Base-by-base conservation (phyloP, 805 yeast species). In the Metschnikowia matae region DNA sequence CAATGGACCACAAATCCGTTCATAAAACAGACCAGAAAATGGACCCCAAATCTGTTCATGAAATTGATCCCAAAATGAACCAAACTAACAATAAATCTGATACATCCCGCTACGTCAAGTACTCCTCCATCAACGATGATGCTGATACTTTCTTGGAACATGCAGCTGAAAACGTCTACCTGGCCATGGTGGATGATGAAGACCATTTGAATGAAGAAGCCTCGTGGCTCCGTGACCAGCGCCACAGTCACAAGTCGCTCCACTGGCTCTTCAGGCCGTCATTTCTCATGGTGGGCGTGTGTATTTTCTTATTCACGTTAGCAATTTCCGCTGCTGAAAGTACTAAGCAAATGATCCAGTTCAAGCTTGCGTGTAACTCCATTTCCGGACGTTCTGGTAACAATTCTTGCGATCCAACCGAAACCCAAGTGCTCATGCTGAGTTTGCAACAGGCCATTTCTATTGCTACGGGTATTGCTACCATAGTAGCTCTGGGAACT, bases 201-300 rank as follows among this genome's bases (percentile, higher is more conserved):
- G 75, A 68, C 36, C 70, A 66, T 17, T 48, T 6, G 62, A 59
- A 17, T 43, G 78, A 72, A 38, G 82, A 78, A 49, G 69, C 71
- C 6, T 62, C 75, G 6, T 75, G 83, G 77, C 61, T 80, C 14
- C 59, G 78, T 14, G 84, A 82, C 53, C 78, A 77, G 47, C 68
- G 83, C 40, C 23, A 57, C 2, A 63, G 68, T 35, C 80, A 80
- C 59, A 62, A 67, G 52, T 51, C 68, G 2, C 48, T 79, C 29
- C 71, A 72, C 17, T 84, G 88, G 86, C 65, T 76, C 48, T 69
- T 69, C 29, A 69, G 85, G 40, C 91, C 91, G 0, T 76, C 85
- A 2, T 65, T 82, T 7, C 56, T 67, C n/a, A 70, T 80, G 67
- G 61, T 84, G 11, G 72, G 82, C 23, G 36, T 69, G 2, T 62